Base-by-base conservation (phyloP, 495 filamentous ascomycete genomes). In the Trichoderma orchidacearum region DNA sequence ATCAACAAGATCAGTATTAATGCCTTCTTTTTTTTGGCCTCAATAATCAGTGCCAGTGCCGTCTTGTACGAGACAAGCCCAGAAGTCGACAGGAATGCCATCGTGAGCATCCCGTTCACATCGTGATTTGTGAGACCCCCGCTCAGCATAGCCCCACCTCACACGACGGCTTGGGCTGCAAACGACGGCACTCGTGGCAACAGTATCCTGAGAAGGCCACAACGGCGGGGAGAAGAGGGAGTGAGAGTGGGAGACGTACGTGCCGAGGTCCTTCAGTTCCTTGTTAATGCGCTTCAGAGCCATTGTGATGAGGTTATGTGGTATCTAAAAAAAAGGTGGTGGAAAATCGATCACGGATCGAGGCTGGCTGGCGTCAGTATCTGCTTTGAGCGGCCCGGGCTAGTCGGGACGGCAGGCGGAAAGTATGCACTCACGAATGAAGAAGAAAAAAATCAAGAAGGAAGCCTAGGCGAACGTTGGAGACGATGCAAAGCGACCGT, bases 241-340 rank as follows among this genome's bases (percentile, higher is more conserved):
- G 45, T 3, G 48, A 54, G 9, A 21, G n/a, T 53, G 36, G 28
- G 21, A 48, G 65, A 81, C 77, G 55, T 95, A 98, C 92, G 93
- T 90, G 78, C 93, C 93, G 69, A 98, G 85, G 69, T 98, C 93
- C 76, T 90, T 88, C 76, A 98, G 87, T 82, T 98, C 93, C 85
- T 97, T 98, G 84, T 96, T 96, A 79, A 98, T 98, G 73, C 93
- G 83, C 89, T 98, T 98, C 69, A 98, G 85, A 76, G 93, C 93
- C 93, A 98, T 98, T 64, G 65, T 72, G 72, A 60, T 73, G 41
- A 59, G 61, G 63, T 52, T 58, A 57, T 58, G 57, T 51, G 54
- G 60, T 57, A 55, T 28, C 34, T 59, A 57, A 51, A 38, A 57
- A 55, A 61, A 30, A 63, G 57, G 54, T 60, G 48, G 53, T 17